These are phyloP conservation scores for Ophioceras dolichostomum DNA, from an alignment of 2,329 filamentous ascomycete genomes.

Conservation along the genomic window DNA sequence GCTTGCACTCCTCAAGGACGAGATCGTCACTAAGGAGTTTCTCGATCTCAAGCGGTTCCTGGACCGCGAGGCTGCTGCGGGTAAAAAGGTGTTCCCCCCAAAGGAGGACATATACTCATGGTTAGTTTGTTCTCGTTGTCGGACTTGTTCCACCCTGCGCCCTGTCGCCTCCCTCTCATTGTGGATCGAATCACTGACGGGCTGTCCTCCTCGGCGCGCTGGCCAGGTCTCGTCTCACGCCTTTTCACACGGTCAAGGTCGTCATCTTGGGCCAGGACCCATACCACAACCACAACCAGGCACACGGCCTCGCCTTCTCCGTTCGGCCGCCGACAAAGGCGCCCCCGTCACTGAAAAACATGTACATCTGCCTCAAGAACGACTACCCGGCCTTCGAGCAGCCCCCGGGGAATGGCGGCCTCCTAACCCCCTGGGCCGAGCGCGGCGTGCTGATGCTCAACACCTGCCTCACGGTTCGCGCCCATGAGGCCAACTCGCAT, in stretches of 20 bases:
- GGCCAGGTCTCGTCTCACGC: slow-evolving; percentile 80
- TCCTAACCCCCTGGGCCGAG: slow-evolving; percentile 88
- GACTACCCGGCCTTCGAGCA: slow-evolving; percentile 73
- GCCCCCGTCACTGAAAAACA: slow-evolving; percentile 84
- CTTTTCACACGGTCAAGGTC: slow-evolving; percentile 76
- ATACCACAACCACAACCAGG: slow-evolving; percentile 92
- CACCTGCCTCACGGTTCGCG: slow-evolving; percentile 85
- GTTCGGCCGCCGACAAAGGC: slow-evolving; percentile 80
- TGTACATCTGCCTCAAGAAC: slow-evolving; percentile 77
- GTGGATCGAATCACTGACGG: too few relatives aligned
- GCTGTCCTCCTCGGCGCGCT: too few relatives aligned
- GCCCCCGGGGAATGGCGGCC: slow-evolving; percentile 66
- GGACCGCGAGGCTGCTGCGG: slow-evolving; percentile 58
- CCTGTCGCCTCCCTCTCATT: too few relatives aligned
- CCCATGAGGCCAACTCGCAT: slow-evolving; percentile 79
- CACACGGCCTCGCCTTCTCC: slow-evolving; percentile 91
- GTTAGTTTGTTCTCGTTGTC: too few relatives aligned
- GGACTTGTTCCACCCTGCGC: neutral
- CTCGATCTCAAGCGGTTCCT: slow-evolving; percentile 81
- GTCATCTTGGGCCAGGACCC: slow-evolving; percentile 95
- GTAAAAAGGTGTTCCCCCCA: slow-evolving; percentile 78
- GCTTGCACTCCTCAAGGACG: slow-evolving; percentile 80
- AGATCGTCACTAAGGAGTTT: slow-evolving; percentile 68
- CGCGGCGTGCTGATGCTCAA: slow-evolving; percentile 89
- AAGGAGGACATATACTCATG: slow-evolving; percentile 87